Evolutionary conservation across 805 yeast genomes (phyloP), one percentile per base, ranked within the genome.

Genomic region (Myxozyma monticola): DNA sequence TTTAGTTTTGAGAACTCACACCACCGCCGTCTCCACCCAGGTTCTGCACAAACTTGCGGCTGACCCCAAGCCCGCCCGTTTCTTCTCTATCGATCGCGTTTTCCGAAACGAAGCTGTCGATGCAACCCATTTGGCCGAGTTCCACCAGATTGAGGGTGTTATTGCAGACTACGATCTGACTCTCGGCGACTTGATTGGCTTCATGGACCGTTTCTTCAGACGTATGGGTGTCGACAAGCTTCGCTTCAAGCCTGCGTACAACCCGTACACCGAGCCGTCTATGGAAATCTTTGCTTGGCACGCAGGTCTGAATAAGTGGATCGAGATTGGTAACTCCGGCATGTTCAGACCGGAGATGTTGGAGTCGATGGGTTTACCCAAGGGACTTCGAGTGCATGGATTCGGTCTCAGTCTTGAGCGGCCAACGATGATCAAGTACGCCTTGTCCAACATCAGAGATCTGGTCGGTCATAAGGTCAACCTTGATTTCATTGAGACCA

Each of bases 291-390:
- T 85, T 71, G 93, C 97, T 42, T 93, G 88, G 85, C 99, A 93
- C 73, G 83, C 81, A 62, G 96, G 96, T 43, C 78, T 93, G 64
- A 83, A 78, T 62, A 93, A 88, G 70, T 95, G 99, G 99, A 99
- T 93, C 57, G 99, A 93, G 76, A 91, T 93, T 65, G 99, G 99
- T 71, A 93, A 93, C 77, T 89, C 97, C 17, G 99, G 99, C 70
- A 85, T 93, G 96, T 93, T 93, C 79, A 84, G 99, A 74, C 99
- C 99, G 12, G 99, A 93, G 74, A 93, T 93, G 99, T 78, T 95
- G 68, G 96, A 89, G 74, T 75, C 96, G 38, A 91, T 93, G 98
- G 99, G 99, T 30, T 79, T 93, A 65, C 99, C 99, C 53, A 84
- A 84, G 75, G 85, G 88, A 68, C 71, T 95, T 75, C 80, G 97